Conservation (phyloP, 352 stramenopile species). For the Pythium vanterpoolii region DNA sequence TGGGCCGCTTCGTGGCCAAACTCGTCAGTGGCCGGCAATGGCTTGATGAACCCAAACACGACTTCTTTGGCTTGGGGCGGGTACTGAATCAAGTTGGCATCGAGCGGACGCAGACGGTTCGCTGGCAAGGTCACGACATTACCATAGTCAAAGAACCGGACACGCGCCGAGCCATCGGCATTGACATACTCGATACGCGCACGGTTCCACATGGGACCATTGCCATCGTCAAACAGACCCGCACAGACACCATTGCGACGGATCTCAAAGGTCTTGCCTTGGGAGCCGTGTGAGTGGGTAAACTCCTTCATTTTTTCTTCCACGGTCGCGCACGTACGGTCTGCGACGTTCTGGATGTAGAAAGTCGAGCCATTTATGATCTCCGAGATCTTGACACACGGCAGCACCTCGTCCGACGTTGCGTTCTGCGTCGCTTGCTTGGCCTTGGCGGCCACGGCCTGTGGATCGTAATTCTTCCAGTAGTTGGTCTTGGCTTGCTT, state of each 20-base stretch:
- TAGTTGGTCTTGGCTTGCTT: constrained; percentile 93
- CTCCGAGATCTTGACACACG: constrained; percentile 89
- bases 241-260: constrained; percentile 89
- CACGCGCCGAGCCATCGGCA: constrained; percentile 53
- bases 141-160: constrained; percentile 96
- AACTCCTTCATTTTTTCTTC: constrained; percentile 95
- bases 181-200: constrained; percentile 86
- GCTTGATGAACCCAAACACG: constrained; percentile 85
- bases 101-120: constrained; percentile 88
- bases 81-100: constrained; percentile 86
- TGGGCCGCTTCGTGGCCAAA: constrained; percentile 91
- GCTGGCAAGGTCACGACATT: constrained; percentile 87
- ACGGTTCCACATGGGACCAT: constrained; percentile 92
- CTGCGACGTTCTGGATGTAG: constrained; percentile 90
- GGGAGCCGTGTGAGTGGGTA: constrained; percentile 82
- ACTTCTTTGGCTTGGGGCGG: constrained; percentile 87
- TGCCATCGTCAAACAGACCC: constrained; percentile 95
- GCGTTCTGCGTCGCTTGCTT: constrained; percentile 37
- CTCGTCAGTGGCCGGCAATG: constrained; percentile 82
- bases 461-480: constrained; percentile 87
- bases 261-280: constrained; percentile 89
- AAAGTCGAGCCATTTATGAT: constrained; percentile 93
- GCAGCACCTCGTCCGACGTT: constrained; percentile 64
- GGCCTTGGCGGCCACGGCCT: constrained; percentile 46
- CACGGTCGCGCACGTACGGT: constrained; percentile 85